A percentile compares a stretch with the other conserved stretches of the same genome.
Evolutionary conservation across 2,329 filamentous ascomycete species (phyloP).

Genomic region (Phaeosphaeria sp.): DNA sequence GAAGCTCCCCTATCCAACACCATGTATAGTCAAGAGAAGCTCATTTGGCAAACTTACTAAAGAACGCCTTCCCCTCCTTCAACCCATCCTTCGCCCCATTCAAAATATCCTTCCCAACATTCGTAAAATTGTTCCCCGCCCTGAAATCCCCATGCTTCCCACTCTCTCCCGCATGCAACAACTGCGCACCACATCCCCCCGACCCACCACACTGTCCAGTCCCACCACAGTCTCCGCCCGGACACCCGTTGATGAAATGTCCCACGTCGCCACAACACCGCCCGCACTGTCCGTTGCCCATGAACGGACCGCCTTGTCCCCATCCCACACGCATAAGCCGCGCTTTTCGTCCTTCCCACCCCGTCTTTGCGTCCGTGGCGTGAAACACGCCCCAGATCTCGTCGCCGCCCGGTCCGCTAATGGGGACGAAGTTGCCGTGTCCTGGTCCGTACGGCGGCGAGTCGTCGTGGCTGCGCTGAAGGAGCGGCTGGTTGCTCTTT

Average conservation of each 20-base stretch:
- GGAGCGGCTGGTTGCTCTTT: slow-evolving; percentile 49
- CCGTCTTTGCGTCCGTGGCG: slow-evolving; percentile 54
- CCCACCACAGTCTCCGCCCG: slow-evolving; percentile 33
- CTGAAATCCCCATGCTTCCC: slow-evolving; percentile 17
- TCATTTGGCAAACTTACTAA: slow-evolving; percentile 39
- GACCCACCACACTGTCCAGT: slow-evolving; percentile 29
- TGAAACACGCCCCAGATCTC: slow-evolving; percentile 55
- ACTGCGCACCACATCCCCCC: slow-evolving; percentile 21
- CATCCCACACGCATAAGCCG: slow-evolving; percentile 53
- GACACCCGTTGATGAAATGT: slow-evolving; percentile 41
- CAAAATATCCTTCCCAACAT: slow-evolving; percentile 21
- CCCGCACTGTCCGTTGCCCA: slow-evolving; percentile 51
- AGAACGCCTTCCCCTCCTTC: slow-evolving; percentile 29
- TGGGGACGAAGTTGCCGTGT: slow-evolving; percentile 54
- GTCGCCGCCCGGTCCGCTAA: slow-evolving; percentile 40
- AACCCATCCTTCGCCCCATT: slow-evolving; percentile 3
- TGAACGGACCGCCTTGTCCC: slow-evolving; percentile 47
- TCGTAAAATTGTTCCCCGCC: slow-evolving; percentile 1
- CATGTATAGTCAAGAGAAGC: not conserved
- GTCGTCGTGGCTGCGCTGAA: slow-evolving; percentile 44
- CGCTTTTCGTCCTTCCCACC: slow-evolving; percentile 54
- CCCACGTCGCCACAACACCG: slow-evolving; percentile 40
- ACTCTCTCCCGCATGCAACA: slow-evolving; percentile 12
- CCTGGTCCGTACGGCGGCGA: slow-evolving; percentile 54
- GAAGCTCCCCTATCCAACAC: not conserved